Percentiles rank a stretch among this genome's conserved stretches.
Evolutionary conservation across 495 filamentous ascomycete species (phyloP).

Genomic region (Cercophora newfieldiana): DNA sequence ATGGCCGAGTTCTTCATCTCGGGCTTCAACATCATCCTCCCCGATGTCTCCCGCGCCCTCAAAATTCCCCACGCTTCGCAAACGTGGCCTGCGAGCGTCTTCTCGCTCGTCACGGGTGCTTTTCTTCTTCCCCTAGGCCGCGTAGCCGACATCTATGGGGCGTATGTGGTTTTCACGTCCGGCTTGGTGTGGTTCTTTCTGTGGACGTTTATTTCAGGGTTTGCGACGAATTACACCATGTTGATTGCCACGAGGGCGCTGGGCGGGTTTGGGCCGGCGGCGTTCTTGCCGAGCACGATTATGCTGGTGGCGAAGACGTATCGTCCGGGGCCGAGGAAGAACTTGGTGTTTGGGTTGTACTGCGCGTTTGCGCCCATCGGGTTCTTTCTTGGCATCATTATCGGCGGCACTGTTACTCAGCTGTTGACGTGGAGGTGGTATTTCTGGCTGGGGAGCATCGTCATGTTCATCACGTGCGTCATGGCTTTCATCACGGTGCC

Average conservation of each 20-base stretch:
- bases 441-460: slow-evolving; percentile 70
- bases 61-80: slow-evolving; percentile 62
- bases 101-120: slow-evolving; percentile 70
- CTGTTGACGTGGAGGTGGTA: slow-evolving; percentile 73
- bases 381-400: slow-evolving; percentile 81
- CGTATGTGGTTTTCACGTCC: slow-evolving; percentile 65
- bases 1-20: slow-evolving; percentile 83
- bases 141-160: slow-evolving; percentile 75
- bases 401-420: slow-evolving; percentile 69
- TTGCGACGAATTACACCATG: slow-evolving; percentile 68
- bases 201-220: slow-evolving; percentile 73
- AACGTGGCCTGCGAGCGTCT: slow-evolving; percentile 80
- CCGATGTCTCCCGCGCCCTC: slow-evolving; percentile 62
- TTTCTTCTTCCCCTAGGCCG: slow-evolving; percentile 79
- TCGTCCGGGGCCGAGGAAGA: slow-evolving; percentile 82
- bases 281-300: slow-evolving; percentile 74
- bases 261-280: slow-evolving; percentile 76
- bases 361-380: slow-evolving; percentile 75
- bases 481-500: slow-evolving; percentile 68
- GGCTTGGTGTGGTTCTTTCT: slow-evolving; percentile 72
- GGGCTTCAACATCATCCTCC: slow-evolving; percentile 81
- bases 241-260: slow-evolving; percentile 75
- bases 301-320: slow-evolving; percentile 81
- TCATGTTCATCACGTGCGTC: slow-evolving; percentile 44
- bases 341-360: slow-evolving; percentile 79